Base-by-base conservation (phyloP, 2,329 filamentous ascomycete genomes). In the Cytospora schulzeri region DNA sequence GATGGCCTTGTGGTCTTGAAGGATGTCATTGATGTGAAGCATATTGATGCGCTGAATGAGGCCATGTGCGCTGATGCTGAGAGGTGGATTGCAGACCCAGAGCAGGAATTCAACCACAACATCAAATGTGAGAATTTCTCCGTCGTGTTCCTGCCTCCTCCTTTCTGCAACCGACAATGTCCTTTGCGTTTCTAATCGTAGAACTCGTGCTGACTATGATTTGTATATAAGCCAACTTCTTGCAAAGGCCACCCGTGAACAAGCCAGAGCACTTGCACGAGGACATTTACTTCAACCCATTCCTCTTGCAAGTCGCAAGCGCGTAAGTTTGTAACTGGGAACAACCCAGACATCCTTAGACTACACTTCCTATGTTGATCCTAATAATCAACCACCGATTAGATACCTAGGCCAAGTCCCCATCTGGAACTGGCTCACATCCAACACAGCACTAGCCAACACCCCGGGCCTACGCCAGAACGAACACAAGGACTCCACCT, bases 221-320 rank as follows among this genome's bases (percentile, higher is more conserved):
- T 12, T 31, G 15, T 19, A 5, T 4, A 35, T 19, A 28, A 77
- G 75, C 76, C 22, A 79, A 79, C 66, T 75, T 79, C 63, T 71
- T 79, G 4, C 77, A 79, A 65, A 71, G 69, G 14, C 76, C 77
- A 11, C 77, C 76, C 7, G 62, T 78, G 17, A 73, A 67, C 19
- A 66, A 76, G 26, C 57, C 71, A 2, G 69, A 73, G 11, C 71
- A 72, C 35, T 68, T 78, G 1, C 73, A 74, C 63, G 71, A 76
- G 54, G 76, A 79, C 67, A 70, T 79, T 4, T 79, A 78, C 67
- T 79, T 78, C 70, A 79, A 79, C 65, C 71, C 74, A 0, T 78
- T 76, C 64, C 71, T 79, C 24, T 71, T 78, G 29, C 77, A 80
- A 60, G 60, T 78, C 2, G 75, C 75, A 58, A 78, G 78, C 65